These are phyloP conservation scores for Capronia coronata DNA, from an alignment of 2,329 filamentous ascomycete species.

Conservation along the genomic window DNA sequence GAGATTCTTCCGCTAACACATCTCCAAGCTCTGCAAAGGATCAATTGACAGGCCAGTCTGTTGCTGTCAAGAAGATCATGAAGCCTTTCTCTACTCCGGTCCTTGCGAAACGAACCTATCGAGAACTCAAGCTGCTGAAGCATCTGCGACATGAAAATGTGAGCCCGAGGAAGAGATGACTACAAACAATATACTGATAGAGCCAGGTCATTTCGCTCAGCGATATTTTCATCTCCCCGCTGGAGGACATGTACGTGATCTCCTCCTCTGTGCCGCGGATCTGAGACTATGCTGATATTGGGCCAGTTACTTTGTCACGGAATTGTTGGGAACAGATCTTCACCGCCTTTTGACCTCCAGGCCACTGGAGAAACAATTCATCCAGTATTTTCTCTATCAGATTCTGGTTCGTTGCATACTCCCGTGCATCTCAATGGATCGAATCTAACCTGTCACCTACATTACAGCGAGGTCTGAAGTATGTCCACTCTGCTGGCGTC, in stretches of 20 bases:
- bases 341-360: constrained; percentile 91
- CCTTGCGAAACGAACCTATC: constrained; percentile 92
- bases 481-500: constrained; percentile 96
- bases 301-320: constrained; percentile 89
- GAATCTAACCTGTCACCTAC: constrained; percentile 17
- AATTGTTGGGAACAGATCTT: constrained; percentile 91
- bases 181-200: constrained; percentile 18
- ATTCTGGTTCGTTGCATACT: constrained; percentile 66
- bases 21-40: constrained; percentile 79
- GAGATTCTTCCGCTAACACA: constrained; percentile 2
- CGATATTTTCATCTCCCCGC: constrained; percentile 98
- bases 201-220: constrained; percentile 87
- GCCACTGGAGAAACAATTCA: constrained; percentile 98
- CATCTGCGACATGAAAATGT: constrained; percentile 97
- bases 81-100: constrained; percentile 99
- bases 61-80: constrained; percentile 99
- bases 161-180: constrained; percentile 31
- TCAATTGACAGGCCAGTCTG: constrained; percentile 92
- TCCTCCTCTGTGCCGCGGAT: constrained; percentile 15
- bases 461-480: constrained; percentile 87
- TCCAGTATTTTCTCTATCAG: constrained; percentile 99
- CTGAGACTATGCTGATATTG: constrained; percentile 19
- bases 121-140: constrained; percentile 94
- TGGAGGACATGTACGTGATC: constrained; percentile 83
- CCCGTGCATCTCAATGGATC: too few relatives aligned